phyloP scores from a whole-genome alignment of 2,329 filamentous ascomycete genomes.

The Talaromyces sp. region DNA sequence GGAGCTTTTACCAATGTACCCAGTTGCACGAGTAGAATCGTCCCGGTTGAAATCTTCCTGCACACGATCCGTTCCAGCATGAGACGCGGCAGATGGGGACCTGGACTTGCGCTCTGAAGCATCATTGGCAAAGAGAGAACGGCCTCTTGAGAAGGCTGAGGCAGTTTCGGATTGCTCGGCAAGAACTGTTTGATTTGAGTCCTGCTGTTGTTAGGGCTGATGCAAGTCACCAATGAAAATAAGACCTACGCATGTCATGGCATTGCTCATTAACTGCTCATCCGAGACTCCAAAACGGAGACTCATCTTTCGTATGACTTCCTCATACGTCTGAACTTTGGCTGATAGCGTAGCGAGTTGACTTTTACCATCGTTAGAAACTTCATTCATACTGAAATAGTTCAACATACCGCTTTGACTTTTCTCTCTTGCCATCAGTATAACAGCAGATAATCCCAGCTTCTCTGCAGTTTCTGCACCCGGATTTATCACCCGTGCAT shows the following conservation, averaged over 20 bases:
- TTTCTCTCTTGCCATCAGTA: constrained; percentile 42
- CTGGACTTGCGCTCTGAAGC: constrained; percentile 19
- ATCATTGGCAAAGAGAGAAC: constrained; percentile 14
- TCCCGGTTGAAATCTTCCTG: constrained; percentile 40
- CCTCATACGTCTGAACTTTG: constrained; percentile 38
- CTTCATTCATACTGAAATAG: not conserved
- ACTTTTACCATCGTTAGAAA: constrained; percentile 21
- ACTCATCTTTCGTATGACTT: constrained; percentile 32
- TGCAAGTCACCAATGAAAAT: not conserved
- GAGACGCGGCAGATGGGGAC: constrained; percentile 26
- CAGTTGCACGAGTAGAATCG: constrained; percentile 32
- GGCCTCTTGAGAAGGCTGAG: constrained; percentile 14
- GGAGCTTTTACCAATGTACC: constrained; percentile 42
- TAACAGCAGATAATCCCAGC: constrained; percentile 41
- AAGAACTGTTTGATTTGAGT: constrained; percentile 4
- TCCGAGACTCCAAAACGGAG: constrained; percentile 30
- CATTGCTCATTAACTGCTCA: constrained; percentile 31
- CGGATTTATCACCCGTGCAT: constrained; percentile 41
- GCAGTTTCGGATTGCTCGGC: constrained; percentile 17
- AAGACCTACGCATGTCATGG: constrained; percentile 25
- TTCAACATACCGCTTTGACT: constrained; percentile 35
- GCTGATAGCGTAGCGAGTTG: constrained; percentile 38
- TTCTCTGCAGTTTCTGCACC: constrained; percentile 40
- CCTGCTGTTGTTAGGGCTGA: constrained; percentile 11
- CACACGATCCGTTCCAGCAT: constrained; percentile 34